These are phyloP conservation scores for Auricularia cornea DNA, from an alignment of 768 basidiomycete species.

Conservation along the genomic window DNA sequence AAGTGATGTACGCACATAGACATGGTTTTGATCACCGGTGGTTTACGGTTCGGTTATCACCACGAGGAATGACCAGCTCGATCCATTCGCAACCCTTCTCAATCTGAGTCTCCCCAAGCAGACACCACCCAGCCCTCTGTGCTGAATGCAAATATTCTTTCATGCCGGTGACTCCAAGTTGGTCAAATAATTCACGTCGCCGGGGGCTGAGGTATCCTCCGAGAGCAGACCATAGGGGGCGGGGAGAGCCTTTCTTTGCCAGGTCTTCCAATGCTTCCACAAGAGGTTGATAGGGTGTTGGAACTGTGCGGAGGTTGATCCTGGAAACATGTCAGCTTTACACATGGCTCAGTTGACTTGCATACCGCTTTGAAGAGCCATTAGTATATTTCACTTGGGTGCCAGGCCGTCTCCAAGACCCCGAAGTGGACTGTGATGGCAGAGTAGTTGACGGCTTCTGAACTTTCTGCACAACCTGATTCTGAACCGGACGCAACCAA, in stretches of 20 bases:
- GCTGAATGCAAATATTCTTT: neutral
- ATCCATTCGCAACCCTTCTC: neutral
- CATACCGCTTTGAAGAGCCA: neutral
- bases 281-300: neutral
- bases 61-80: neutral
- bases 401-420: too few relatives aligned
- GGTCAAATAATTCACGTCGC: neutral
- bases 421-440: too few relatives aligned
- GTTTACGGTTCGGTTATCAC: neutral
- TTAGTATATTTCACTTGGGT: too few relatives aligned
- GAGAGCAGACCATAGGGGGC: neutral
- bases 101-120: neutral
- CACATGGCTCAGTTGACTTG: neutral
- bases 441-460: too few relatives aligned
- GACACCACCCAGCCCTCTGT: neutral
- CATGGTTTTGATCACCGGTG: neutral
- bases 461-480: neutral
- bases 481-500: neutral
- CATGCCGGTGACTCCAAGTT: neutral
- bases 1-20: constrained; percentile 27
- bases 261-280: neutral
- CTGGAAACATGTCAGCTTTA: neutral
- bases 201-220: neutral
- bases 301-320: neutral
- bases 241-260: neutral